Evolutionary conservation across 441 rosid species (phyloP).

Genomic region (Populus tomentosa): DNA sequence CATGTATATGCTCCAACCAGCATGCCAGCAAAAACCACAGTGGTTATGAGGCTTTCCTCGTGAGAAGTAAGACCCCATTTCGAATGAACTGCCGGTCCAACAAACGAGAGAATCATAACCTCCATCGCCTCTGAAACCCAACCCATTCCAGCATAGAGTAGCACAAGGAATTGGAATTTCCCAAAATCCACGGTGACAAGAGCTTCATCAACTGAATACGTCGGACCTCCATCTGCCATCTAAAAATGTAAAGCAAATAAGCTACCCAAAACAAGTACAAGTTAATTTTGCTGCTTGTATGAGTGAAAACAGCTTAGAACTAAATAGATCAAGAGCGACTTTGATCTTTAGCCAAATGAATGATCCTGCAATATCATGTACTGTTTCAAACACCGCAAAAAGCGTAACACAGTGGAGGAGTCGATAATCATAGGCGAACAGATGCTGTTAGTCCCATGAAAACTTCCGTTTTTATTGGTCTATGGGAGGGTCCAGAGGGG

Average conservation of each 20-base stretch:
- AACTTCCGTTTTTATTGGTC: no score
- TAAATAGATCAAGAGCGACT: neutral
- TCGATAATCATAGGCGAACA: no score
- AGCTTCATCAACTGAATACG: slow-evolving; percentile 82
- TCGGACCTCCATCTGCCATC: slow-evolving; percentile 50
- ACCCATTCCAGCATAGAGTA: no score
- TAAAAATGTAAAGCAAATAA: slow-evolving; percentile 7
- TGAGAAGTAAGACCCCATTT: slow-evolving; percentile 69
- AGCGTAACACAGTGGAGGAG: no score
- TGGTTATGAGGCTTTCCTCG: slow-evolving; percentile 72
- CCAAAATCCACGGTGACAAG: slow-evolving; percentile 79
- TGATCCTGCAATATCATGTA: no score
- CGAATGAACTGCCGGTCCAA: slow-evolving; percentile 80
- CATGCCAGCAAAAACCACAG: slow-evolving; percentile 87
- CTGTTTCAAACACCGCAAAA: no score
- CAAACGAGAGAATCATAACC: slow-evolving; percentile 89
- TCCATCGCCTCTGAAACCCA: slow-evolving; percentile 98
- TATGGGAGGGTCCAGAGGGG: no score
- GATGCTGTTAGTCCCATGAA: no score
- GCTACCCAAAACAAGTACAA: neutral
- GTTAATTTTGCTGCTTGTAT: neutral
- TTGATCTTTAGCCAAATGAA: no score
- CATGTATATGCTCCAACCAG: slow-evolving; percentile 82
- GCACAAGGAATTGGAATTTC: slow-evolving; percentile 64
- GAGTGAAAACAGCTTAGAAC: neutral